Evolutionary conservation across 2,329 filamentous ascomycete species (phyloP), one percentile per base, ranked within the genome.

Genomic region (Teratosphaeria viscida): DNA sequence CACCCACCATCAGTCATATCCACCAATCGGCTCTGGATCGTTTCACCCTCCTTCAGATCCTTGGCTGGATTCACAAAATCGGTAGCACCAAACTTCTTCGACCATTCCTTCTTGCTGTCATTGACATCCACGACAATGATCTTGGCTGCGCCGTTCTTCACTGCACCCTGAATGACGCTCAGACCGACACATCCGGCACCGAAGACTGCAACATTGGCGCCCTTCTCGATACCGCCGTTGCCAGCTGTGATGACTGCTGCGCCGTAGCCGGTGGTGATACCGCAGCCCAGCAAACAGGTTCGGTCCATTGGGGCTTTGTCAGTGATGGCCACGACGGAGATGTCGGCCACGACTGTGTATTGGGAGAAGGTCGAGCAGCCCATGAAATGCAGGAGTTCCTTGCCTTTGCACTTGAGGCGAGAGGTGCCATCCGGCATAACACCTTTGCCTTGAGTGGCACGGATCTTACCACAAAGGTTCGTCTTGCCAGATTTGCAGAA

Each of bases 401-500:
- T 87, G 76, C 94, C 94, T 77, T 92, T 94, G 82, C 87, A 91
- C 77, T 84, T 90, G 85, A 97, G 96, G 70, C 94, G 89, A 60
- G 88, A 88, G 66, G 92, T 97, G 70, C 92, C 92, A 76, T 99
- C 94, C 60, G 94, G 94, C 92, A 99, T 96, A 68, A 96, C 85
- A 72, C 94, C 94, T 77, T 86, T 88, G 70, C 94, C 94, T 79
- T 99, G 94, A 53, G 94, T 97, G 54, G 90, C 90, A 70, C 94
- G 88, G 77, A 99, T 99, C 85, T 97, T 97, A 76, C 94, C 94
- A 79, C 92, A 97, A 61, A 97, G 88, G 79, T 97, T 96, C 71
- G 92, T 97, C 86, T 99, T 99, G 79, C 92, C 94, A 52, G 92
- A 97, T 78, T 90, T 94, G 87, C 94, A 99, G 84, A 97, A 97